phyloP scores from a whole-genome alignment of 805 yeast species.

The Wickerhamiella kurtzmanii region DNA sequence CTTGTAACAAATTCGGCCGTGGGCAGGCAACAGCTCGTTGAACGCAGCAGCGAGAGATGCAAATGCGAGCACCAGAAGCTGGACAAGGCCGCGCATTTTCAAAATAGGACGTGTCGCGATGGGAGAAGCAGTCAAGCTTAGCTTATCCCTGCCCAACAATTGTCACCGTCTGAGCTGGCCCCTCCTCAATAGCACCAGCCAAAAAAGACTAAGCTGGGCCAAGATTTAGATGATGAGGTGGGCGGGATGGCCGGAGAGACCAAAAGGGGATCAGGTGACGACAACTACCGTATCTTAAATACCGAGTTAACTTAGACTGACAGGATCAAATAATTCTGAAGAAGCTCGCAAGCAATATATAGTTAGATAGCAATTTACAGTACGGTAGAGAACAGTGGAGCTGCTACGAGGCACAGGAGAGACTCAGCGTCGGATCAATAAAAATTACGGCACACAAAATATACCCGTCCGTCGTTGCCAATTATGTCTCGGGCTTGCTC shows the following conservation, averaged over 20 bases:
- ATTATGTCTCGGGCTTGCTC: background rate
- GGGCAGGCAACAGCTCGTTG: conserved; percentile 67
- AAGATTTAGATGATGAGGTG: too few relatives aligned
- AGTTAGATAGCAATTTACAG: background rate
- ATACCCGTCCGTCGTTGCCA: background rate
- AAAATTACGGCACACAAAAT: background rate
- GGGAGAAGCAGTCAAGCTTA: background rate
- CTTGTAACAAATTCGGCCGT: conserved; percentile 78
- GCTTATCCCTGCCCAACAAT: background rate
- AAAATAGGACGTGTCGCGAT: background rate
- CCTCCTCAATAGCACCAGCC: too few relatives aligned
- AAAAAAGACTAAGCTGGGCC: too few relatives aligned
- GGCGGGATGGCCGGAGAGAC: too few relatives aligned
- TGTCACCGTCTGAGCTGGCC: too few relatives aligned
- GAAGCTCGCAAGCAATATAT: background rate
- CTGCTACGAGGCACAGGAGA: background rate
- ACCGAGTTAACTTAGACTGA: too few relatives aligned
- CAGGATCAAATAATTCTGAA: too few relatives aligned
- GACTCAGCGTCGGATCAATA: background rate
- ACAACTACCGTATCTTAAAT: too few relatives aligned
- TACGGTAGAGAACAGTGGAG: background rate
- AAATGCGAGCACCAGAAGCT: conserved; percentile 4
- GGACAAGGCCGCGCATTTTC: background rate
- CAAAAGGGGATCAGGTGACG: too few relatives aligned
- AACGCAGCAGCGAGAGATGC: conserved; percentile 37